phyloP scores from a whole-genome alignment of 192 early-diverging fungal species.

The Geranomyces michiganensis region DNA sequence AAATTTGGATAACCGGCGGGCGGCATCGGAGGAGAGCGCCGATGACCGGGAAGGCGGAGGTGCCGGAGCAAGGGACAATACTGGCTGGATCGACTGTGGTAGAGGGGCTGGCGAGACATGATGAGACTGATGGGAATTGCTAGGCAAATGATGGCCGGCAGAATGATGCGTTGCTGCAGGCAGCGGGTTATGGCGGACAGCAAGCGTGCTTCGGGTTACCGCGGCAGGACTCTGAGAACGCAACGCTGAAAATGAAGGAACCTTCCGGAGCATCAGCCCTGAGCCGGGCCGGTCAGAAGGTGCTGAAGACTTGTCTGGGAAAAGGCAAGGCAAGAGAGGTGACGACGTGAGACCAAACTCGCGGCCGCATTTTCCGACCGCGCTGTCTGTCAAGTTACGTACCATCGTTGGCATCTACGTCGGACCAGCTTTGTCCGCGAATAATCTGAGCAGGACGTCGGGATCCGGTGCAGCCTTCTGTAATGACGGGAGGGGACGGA shows the following conservation, averaged over 20 bases:
- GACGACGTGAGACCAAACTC: too few relatives aligned
- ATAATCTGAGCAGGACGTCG: not conserved
- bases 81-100: not conserved
- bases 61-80: not conserved
- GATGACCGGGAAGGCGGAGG: not conserved
- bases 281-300: conserved; percentile 39
- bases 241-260: conserved; percentile 18
- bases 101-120: not conserved
- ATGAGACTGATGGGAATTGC: conserved; percentile 1
- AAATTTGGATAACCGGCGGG: not conserved
- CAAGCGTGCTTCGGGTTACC: conserved; percentile 6
- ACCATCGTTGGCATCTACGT: not conserved
- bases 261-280: conserved; percentile 29
- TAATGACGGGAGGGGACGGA: not conserved
- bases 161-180: not conserved
- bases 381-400: not conserved
- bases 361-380: too few relatives aligned
- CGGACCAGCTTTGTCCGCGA: not conserved
- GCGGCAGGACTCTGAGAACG: not conserved
- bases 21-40: not conserved
- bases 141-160: conserved; percentile 5
- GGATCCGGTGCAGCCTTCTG: not conserved
- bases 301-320: conserved; percentile 7
- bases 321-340: too few relatives aligned
- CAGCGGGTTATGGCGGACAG: conserved; percentile 16